Base-by-base conservation (phyloP, 441 rosid genomes). In the Omphalea diandra region DNA sequence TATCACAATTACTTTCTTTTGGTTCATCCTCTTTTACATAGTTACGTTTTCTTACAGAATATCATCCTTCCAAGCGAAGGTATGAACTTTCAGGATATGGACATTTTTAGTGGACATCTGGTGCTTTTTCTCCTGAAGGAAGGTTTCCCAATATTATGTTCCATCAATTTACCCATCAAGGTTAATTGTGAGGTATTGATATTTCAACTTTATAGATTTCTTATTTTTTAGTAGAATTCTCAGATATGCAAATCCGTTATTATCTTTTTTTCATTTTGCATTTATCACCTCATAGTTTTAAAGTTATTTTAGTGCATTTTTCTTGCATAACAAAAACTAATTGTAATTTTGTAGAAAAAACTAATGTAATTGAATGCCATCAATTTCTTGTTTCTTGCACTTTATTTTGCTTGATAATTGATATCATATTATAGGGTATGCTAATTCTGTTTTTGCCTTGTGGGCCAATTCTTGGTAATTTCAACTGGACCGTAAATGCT, bases 11-110 rank as follows among this genome's bases (percentile, higher is more conserved):
- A 8, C 44, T 63, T 36, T 15, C 56, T 36, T n/a, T 20, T 14
- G 35, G 50, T 8, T 71, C 68, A 20, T 67, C 69, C 55, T 68
- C 47, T 27, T 22, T 66, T 22, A 62, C 72, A 40, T 40, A 22
- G 38, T 66, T 53, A 24, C 71, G n/a, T 67, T 68, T 69, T 61
- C 44, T 47, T 35, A 26, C 79, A 94, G 98, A 82, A 61, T 79
- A 75, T 88, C 69, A 82, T 94, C 72, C 74, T 74, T 71, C 93
- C 98, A 7, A 76, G 87, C 63, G 81, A 85, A 75, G 87, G 85
- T 73, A 77, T 82, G 70, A 76, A 77, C 69, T 75, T 94, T 68
- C 91, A 89, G 75, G 98, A 94, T 77, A 88, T 91, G 90, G 98
- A 94, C 73, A 84, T 94, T 71, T 91, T 88, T 68, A 66, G 73